phyloP scores from a whole-genome alignment of 768 basidiomycete genomes.

The Pholiota conissans region DNA sequence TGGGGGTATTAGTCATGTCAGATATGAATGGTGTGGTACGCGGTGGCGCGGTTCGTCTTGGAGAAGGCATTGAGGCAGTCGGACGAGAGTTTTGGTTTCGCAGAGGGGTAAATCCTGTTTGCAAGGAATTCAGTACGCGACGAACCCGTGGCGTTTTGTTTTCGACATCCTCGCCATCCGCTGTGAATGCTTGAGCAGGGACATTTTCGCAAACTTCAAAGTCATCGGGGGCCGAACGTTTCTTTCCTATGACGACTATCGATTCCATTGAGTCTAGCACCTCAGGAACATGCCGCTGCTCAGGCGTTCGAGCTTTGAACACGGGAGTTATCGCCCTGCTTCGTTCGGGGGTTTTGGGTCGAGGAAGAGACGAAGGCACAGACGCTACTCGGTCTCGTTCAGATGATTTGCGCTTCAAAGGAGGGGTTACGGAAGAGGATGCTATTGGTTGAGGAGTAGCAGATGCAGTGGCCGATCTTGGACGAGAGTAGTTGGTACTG shows the following conservation, averaged over 20 bases:
- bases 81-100: constrained; percentile 49
- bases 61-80: constrained; percentile 43
- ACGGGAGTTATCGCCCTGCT: constrained; percentile 36
- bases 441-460: constrained; percentile 20
- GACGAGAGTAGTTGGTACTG: constrained; percentile 18
- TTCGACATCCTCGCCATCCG: constrained; percentile 44
- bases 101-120: constrained; percentile 73
- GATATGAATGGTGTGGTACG: constrained; percentile 40
- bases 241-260: constrained; percentile 57
- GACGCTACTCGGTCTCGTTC: constrained; percentile 41
- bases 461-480: constrained; percentile 29
- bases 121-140: constrained; percentile 53
- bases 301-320: constrained; percentile 56
- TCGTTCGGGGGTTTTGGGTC: constrained; percentile 57
- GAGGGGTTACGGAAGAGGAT: constrained; percentile 8
- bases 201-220: constrained; percentile 57
- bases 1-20: constrained; percentile 73
- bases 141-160: constrained; percentile 61
- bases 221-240: constrained; percentile 76
- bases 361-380: constrained; percentile 39
- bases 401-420: constrained; percentile 21
- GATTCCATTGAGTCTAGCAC: constrained; percentile 29
- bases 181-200: constrained; percentile 66
- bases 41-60: constrained; percentile 38
- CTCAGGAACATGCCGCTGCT: constrained; percentile 30